Percentiles rank a stretch among this genome's conserved stretches.
phyloP scores from a whole-genome alignment of 2,329 filamentous ascomycete genomes.

The Rachicladosporium sp. region DNA sequence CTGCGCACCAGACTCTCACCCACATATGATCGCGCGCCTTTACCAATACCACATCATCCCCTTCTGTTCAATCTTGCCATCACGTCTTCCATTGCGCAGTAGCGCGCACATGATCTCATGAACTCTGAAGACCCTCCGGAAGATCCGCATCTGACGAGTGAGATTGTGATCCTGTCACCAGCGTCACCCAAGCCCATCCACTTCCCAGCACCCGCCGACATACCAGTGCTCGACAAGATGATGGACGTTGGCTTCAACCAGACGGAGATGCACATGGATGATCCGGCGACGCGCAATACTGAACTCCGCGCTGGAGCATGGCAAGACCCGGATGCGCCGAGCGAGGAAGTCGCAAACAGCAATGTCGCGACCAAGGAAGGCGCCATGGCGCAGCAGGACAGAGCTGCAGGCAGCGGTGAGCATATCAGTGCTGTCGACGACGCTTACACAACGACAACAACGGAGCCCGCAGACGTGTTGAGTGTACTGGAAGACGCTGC shows the following conservation, averaged over 20 bases:
- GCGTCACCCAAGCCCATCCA: slow-evolving; percentile 60
- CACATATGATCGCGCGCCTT: too few relatives aligned
- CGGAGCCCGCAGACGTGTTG: too few relatives aligned
- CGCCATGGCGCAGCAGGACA: too few relatives aligned
- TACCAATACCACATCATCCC: too few relatives aligned
- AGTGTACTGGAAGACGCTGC: too few relatives aligned
- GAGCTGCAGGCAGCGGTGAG: too few relatives aligned
- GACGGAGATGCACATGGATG: slow-evolving; percentile 44
- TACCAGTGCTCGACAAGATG: slow-evolving; percentile 58
- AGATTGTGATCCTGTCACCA: slow-evolving; percentile 47
- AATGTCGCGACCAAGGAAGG: too few relatives aligned
- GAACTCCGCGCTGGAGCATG: slow-evolving; percentile 21
- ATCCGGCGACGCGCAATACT: slow-evolving; percentile 22
- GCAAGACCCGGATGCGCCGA: slow-evolving; percentile 17
- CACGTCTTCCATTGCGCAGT: too few relatives aligned
- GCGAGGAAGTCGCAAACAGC: slow-evolving; percentile 1
- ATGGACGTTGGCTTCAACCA: slow-evolving; percentile 62
- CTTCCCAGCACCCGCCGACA: slow-evolving; percentile 54
- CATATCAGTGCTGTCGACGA: too few relatives aligned
- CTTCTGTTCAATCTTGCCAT: too few relatives aligned
- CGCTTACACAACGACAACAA: too few relatives aligned
- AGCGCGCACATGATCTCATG: slow-evolving; percentile 31
- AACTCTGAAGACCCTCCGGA: slow-evolving; percentile 37
- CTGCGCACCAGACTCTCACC: too few relatives aligned
- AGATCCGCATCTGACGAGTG: slow-evolving; percentile 51